These are phyloP conservation scores for Skeletonema potamos DNA, from an alignment of 108 stramenopile species.

Conservation along the genomic window DNA sequence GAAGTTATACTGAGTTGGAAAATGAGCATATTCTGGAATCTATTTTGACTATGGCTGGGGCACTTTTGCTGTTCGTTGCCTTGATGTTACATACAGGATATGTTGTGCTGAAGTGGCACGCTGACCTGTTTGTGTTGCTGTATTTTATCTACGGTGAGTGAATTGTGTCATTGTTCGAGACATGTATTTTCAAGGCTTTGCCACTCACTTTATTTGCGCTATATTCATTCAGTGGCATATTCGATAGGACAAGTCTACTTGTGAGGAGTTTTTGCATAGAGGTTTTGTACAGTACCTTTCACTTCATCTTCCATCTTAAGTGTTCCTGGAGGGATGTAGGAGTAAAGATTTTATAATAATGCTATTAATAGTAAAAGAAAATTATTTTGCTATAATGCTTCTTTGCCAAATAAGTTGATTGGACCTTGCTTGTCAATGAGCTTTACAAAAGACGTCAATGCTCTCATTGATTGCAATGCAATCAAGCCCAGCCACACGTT, in stretches of 20 bases:
- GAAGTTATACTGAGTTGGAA: conserved; percentile 63
- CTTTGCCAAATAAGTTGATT: conserved; percentile 51
- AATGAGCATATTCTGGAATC: conserved; percentile 66
- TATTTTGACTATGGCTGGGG: conserved; percentile 55
- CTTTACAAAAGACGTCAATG: conserved; percentile 73
- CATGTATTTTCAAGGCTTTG: neutral
- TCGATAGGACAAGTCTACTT: neutral
- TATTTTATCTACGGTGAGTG: conserved; percentile 51
- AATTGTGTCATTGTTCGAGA: neutral
- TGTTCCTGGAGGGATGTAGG: too few species aligned
- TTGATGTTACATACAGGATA: conserved; percentile 56
- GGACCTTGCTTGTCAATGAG: conserved; percentile 70
- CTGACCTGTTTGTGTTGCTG: conserved; percentile 50
- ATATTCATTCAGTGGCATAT: neutral
- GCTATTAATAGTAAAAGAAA: neutral
- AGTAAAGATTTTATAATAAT: neutral
- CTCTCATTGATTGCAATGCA: conserved; percentile 74
- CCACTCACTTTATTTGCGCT: neutral
- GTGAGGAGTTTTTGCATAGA: neutral
- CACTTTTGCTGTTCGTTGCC: conserved; percentile 57
- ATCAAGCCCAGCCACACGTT: conserved; percentile 81
- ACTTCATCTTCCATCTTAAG: neutral
- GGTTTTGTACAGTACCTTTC: neutral
- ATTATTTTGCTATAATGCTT: neutral
- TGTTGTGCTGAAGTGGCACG: conserved; percentile 71